Conservation (phyloP, 2,329 filamentous ascomycete genomes). For the Colletotrichum destructivum region DNA sequence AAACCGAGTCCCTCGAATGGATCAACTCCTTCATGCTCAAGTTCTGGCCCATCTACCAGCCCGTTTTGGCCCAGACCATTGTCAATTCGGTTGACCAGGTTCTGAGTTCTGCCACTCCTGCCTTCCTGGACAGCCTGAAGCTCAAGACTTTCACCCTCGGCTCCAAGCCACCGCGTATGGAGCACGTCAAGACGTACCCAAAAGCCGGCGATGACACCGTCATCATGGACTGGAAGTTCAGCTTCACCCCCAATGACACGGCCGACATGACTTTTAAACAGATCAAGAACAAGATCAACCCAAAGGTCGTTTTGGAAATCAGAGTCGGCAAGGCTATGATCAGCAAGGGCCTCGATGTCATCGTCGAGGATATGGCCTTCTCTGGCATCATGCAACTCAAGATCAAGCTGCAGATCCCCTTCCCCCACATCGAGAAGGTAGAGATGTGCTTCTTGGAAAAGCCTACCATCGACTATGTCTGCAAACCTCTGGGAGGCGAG, state of each 20-base stretch:
- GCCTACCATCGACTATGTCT: constrained; percentile 95
- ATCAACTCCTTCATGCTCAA: constrained; percentile 99
- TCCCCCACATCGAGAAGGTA: constrained; percentile 93
- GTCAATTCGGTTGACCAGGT: constrained; percentile 97
- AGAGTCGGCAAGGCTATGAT: constrained; percentile 96
- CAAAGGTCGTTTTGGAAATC: constrained; percentile 95
- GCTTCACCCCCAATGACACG: constrained; percentile 96
- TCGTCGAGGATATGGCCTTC: constrained; percentile 98
- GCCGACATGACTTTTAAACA: constrained; percentile 92
- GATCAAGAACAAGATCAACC: constrained; percentile 95
- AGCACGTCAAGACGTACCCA: constrained; percentile 98
- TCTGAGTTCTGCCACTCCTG: constrained; percentile 89
- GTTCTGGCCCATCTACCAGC: constrained; percentile 99
- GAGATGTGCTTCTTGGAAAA: constrained; percentile 95
- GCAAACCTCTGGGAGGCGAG: constrained; percentile 96
- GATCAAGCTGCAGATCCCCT: constrained; percentile 95
- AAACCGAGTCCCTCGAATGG: constrained; percentile 96
- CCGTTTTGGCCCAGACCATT: constrained; percentile 91
- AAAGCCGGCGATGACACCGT: constrained; percentile 96
- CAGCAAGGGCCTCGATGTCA: constrained; percentile 96
- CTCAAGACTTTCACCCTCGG: constrained; percentile 95
- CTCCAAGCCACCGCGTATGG: constrained; percentile 94
- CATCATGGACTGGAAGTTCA: constrained; percentile 99
- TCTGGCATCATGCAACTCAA: constrained; percentile 97
- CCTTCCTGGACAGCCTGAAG: constrained; percentile 93